Evolutionary conservation across 2,329 filamentous ascomycete species (phyloP), one percentile per base, ranked within the genome.

Genomic region (Colletotrichum liaoningense): DNA sequence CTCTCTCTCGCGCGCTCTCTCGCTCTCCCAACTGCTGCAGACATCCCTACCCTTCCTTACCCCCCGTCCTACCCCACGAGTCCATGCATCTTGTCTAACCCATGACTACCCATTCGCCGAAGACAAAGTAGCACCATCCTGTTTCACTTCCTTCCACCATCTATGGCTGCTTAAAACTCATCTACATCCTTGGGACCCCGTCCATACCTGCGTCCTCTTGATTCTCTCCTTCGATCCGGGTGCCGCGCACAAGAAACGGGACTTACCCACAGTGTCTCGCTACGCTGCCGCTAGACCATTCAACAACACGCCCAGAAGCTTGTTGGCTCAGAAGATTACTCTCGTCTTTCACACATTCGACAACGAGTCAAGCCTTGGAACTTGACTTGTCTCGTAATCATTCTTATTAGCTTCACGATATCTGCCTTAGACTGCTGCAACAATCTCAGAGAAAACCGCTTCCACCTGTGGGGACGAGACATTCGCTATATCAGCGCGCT

Each of bases 111-210:
- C 55, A 74, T 74, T 73, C 69, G 70, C 67, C 75, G 62, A 75
- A 63, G 64, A 55, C 65, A 64, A 67, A 74, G 82, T 83, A 78
- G 79, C 80, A 82, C 81, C 73, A 77, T 69, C 77, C 78, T 83
- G 82, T 83, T 81, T 82, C 80, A 80, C 77, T 80, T 76, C 75
- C 69, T 68, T 75, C 60, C 67, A 65, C 67, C 66, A 46, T 65
- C 73, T 54, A 67, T 70, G 67, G 65, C 69, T 67, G 67, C 57
- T 71, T 63, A 67, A 74, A 71, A 74, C 72, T 49, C 68, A 72
- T 63, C 63, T 67, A 55, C 19, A 49, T 54, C 22, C 72, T 55
- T 72, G 19, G 35, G 49, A 30, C 42, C 52, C 49, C 63, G 26
- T 26, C 26, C 26, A 57, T 22, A 65, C 54, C 55, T 63, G 30